These are phyloP conservation scores for Neurospora africana DNA, from an alignment of 495 filamentous ascomycete genomes.

Conservation along the genomic window DNA sequence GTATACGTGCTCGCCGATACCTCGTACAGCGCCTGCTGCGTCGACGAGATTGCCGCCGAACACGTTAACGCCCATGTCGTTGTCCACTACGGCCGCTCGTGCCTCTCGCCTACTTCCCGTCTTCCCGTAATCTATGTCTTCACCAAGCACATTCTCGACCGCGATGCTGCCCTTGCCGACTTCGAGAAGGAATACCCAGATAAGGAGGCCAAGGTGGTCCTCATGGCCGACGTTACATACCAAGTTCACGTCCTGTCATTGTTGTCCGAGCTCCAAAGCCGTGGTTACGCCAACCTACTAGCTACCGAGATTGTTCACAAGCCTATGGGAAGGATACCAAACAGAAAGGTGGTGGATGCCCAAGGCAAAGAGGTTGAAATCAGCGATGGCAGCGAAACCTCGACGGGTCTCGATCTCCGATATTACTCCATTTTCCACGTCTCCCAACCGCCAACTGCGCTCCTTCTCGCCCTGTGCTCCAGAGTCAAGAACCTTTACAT, in stretches of 20 bases:
- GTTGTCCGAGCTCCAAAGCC: constrained; percentile 33
- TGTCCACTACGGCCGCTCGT: constrained; percentile 89
- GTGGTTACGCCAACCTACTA: constrained; percentile 61
- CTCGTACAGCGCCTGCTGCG: constrained; percentile 93
- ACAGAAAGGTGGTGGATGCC: constrained; percentile 44
- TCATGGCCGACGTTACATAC: constrained; percentile 89
- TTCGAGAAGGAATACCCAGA: constrained; percentile 63
- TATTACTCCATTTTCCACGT: constrained; percentile 84
- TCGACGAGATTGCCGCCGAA: constrained; percentile 94
- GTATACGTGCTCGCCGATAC: constrained; percentile 89
- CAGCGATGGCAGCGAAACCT: background rate
- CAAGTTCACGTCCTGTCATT: constrained; percentile 54
- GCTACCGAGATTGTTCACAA: constrained; percentile 64
- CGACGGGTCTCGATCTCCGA: constrained; percentile 38
- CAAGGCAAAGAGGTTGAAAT: background rate
- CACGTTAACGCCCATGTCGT: constrained; percentile 85
- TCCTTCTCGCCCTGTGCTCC: constrained; percentile 79
- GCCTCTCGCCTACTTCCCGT: constrained; percentile 79
- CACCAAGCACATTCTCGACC: constrained; percentile 55
- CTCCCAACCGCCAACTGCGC: constrained; percentile 68
- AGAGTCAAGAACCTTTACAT: constrained; percentile 71
- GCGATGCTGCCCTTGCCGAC: constrained; percentile 42
- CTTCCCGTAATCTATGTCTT: constrained; percentile 91
- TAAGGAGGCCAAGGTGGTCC: constrained; percentile 51
- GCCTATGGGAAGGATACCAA: constrained; percentile 75